Evolutionary conservation across 257 asterid species (phyloP), one percentile per base, ranked within the genome.

Genomic region (Ehretia macrophylla): DNA sequence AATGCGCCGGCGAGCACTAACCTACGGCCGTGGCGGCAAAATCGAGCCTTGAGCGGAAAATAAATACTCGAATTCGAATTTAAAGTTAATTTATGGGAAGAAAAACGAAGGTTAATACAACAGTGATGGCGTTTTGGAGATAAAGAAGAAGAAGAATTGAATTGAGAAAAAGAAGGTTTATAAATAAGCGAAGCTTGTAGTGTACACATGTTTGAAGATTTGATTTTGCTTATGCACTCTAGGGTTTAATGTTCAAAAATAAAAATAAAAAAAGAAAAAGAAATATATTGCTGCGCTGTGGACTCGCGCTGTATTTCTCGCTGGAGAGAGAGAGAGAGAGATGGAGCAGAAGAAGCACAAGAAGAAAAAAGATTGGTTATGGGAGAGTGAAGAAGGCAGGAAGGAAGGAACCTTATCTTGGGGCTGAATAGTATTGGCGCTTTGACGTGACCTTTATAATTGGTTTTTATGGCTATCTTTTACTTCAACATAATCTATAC

Each of bases 121-220:
- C 67, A 59, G 17, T 40, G 63, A 51, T 14, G 66, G 51, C 81
- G 78, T 38, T 68, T 78, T 8, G 60, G 58, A 54, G 75, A 6
- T 27, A 27, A 47, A 51, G 65, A 58, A 14, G 65, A 47, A 51
- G 65, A 58, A 14, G 65, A n/a, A 27, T 62, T 59, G 21, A 78
- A 63, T 39, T 56, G 81, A 50, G 75, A 66, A 42, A 78, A 67
- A 19, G 72, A 62, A 39, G 21, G 88, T 55, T 72, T 66, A 61
- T 16, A 61, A 21, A 76, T 14, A 21, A 81, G 79, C 61, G 88
- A 81, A 56, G 95, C 81, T 75, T 81, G 96, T 17, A 85, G 86
- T 39, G 80, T 38, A 48, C 39, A 22, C 57, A 52, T 52, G 57
- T 3, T n/a, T 52, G n/a, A 3, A n/a, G 32, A 21, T 52, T 21